Base-by-base conservation (phyloP, 768 basidiomycete species). In the Leccinum obscurum region DNA sequence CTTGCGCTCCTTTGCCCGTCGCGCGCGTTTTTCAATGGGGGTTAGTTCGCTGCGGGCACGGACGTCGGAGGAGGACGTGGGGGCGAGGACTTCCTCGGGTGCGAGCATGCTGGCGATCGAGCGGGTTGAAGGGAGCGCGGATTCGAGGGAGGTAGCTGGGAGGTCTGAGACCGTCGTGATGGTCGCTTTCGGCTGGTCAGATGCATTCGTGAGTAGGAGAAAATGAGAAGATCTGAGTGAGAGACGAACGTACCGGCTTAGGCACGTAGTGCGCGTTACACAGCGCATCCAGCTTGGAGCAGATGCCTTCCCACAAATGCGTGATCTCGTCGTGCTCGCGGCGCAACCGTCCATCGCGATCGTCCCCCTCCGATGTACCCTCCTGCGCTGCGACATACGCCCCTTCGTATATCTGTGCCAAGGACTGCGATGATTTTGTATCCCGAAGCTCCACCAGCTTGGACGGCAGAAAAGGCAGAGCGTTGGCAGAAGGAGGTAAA, bases 181-280 rank as follows among this genome's bases (percentile, higher is more conserved):
- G 0, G 80, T 83, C 2, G 89, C 89, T 73, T 93, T 96, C 28
- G 96, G 94, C 95, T 98, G 59, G 10, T 7, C 46, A 30, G 56
- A 0, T 51, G 30, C 41, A 5, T 24, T 41, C 53, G 35, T 60
- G 13, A 63, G 56, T 34, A 22, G 22, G 24, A 26, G 13, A 26
- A 59, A 56, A 53, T 37, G 44, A 11, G 17, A 3, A 1, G 6
- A 9, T 41, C 15, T 39, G 35, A 37, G 5, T 15, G n/a, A 1
- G 24, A 13, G 10, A 20, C 7, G 24, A 14, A 80, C 86, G 56
- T 62, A 96, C 96, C 72, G 87, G 86, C 74, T 98, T 98, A 1
- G 96, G 97, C 15, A 92, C 89, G 72, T 94, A 98, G 73, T 98
- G 93, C 2, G 95, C 88, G 70, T 98, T 98, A 72, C 91, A 92